Conservation (phyloP, 306 rosid genomes). For the Vigna radiata region DNA sequence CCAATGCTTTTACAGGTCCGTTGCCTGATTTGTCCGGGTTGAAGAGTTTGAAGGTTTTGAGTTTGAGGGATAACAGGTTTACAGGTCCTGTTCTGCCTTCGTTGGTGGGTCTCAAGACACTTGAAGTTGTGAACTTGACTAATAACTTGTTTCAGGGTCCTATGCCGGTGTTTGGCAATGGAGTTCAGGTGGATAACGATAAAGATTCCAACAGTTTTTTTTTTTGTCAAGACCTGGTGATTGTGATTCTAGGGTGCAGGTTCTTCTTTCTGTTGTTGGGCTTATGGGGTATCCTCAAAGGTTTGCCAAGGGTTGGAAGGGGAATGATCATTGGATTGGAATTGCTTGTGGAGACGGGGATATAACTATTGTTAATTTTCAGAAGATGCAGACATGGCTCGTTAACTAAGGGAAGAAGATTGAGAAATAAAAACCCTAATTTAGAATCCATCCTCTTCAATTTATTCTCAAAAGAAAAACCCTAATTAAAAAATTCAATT, state of each 20-base stretch:
- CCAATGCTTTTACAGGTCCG: conserved; percentile 70
- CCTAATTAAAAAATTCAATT: too few species aligned
- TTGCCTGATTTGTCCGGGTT: conserved; percentile 73
- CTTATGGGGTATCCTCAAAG: conserved; percentile 69
- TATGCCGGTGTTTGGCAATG: conserved; percentile 60
- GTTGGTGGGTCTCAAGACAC: conserved; percentile 57
- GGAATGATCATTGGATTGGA: conserved; percentile 87
- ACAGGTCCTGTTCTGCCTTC: conserved; percentile 79
- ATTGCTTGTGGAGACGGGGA: conserved; percentile 65
- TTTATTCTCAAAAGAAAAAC: too few species aligned
- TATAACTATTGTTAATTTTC: conserved; percentile 69
- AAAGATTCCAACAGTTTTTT: conserved; percentile 69
- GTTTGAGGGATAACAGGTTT: conserved; percentile 75
- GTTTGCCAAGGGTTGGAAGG: conserved; percentile 80
- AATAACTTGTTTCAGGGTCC: conserved; percentile 80
- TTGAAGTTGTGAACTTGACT: conserved; percentile 72
- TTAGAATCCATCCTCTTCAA: too few species aligned
- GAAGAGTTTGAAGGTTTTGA: conserved; percentile 58
- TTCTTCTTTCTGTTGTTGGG: conserved; percentile 62
- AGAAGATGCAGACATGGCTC: conserved; percentile 88
- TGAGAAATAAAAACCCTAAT: too few species aligned
- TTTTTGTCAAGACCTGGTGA: conserved; percentile 64
- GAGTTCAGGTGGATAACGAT: conserved; percentile 66
- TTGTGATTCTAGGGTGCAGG: conserved; percentile 67
- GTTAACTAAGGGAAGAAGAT: too few species aligned